Evolutionary conservation across 768 basidiomycete species (phyloP).

Genomic region (Kondoa malvinella): DNA sequence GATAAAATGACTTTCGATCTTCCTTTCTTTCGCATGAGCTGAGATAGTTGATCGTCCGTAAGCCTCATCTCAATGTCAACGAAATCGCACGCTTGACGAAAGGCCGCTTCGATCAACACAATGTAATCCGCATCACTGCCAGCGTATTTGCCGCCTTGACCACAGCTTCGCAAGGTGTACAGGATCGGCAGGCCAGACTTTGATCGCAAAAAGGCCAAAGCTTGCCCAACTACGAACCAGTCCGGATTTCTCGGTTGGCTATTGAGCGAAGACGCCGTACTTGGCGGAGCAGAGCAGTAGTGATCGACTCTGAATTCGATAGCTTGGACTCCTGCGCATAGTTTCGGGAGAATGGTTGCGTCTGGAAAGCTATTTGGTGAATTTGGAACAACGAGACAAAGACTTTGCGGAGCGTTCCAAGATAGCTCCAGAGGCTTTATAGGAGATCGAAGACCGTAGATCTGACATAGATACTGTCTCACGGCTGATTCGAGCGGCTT

Average conservation of each 20-base stretch:
- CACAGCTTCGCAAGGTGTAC: neutral
- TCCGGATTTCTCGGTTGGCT: neutral
- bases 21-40: neutral
- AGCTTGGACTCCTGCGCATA: neutral
- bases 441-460: neutral
- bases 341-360: neutral
- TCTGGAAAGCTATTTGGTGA: neutral
- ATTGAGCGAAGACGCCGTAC: neutral
- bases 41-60: neutral
- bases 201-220: neutral
- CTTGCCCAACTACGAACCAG: neutral
- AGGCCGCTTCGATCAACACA: neutral
- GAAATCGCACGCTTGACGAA: neutral
- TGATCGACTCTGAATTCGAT: neutral
- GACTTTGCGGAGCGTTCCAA: neutral
- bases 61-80: neutral
- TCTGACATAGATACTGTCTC: neutral
- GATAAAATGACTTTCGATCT: neutral
- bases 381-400: neutral
- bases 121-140: neutral
- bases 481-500: neutral
- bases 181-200: neutral
- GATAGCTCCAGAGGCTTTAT: neutral
- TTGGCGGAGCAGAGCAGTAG: neutral
- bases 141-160: neutral